Evolutionary conservation across 1,139 yeast genomes (phyloP), one percentile per base, ranked within the genome.

Genomic region (Geotrichum phurueaensis): DNA sequence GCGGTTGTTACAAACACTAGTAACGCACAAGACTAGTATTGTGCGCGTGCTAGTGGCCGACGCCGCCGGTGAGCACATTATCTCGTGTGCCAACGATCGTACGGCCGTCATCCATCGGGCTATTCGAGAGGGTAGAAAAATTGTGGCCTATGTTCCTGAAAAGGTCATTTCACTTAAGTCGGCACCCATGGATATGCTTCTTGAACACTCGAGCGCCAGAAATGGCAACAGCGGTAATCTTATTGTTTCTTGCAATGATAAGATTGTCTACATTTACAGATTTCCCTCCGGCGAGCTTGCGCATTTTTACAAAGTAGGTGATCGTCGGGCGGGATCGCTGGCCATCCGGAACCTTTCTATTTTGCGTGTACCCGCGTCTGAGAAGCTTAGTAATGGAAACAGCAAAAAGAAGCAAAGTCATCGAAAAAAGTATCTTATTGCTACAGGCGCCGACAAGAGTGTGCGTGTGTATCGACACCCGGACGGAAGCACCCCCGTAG

Each of bases 21-120:
- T 82, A 0, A 72, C 79, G 2, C 89, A 85, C 67, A 82, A 81
- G 59, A 87, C 85, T 0, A 84, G 82, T 65, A 70, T 85, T 15
- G 61, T 79, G 9, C 75, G 78, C 43, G 69, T 82, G 1, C 64
- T 68, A 10, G 71, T 75, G 53, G 55, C 72, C 0, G 66, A 63
- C 13, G 65, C 68, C 33, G 20, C 47, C 20, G 70, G 76, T 2
- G 68, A 69, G 1, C 73, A 71, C 53, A 68, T 85, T 0, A 78
- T 76, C 60, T 84, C 83, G 0, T 78, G 86, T 57, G 84, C 89
- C 0, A 76, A 84, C 1, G 89, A 85, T 68, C 71, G 89, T 63
- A 81, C 85, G 0, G 69, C 84, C 0, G 79, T 86, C 0, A 71
- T 84, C 2, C 87, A 85, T 69, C 73, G 71, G 53, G 66, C 83